Conservation (phyloP, 345 rosid species). For the Acer saccharum region DNA sequence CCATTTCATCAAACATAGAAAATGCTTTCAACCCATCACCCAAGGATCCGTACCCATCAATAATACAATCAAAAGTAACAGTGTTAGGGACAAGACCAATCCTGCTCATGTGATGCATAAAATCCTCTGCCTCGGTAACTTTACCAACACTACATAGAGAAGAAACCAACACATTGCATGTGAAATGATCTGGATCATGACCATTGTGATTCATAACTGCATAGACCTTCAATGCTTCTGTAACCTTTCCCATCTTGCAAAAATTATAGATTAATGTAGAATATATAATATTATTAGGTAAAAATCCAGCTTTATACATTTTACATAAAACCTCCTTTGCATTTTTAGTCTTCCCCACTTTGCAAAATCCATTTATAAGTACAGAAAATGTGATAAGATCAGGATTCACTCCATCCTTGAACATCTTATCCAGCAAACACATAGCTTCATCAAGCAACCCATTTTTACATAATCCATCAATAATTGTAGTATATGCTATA, state of each 20-base stretch:
- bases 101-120: constrained; percentile 56
- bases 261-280: constrained; percentile 58
- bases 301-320: constrained; percentile 63
- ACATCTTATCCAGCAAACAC: constrained; percentile 56
- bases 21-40: constrained; percentile 66
- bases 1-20: constrained; percentile 78
- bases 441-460: constrained; percentile 64
- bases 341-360: constrained; percentile 42
- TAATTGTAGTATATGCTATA: constrained; percentile 64
- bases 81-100: constrained; percentile 49
- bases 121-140: constrained; percentile 61
- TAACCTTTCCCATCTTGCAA: constrained; percentile 53
- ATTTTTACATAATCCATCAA: constrained; percentile 75
- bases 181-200: constrained; percentile 47
- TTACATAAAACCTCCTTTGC: constrained; percentile 67
- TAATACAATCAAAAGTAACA: constrained; percentile 64
- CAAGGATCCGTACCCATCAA: constrained; percentile 58
- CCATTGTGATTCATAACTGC: constrained; percentile 59
- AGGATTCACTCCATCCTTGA: constrained; percentile 56
- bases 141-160: constrained; percentile 75
- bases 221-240: constrained; percentile 64
- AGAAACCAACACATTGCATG: constrained; percentile 53
- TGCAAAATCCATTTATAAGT: constrained; percentile 76
- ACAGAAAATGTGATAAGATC: constrained; percentile 79
- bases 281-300: constrained; percentile 60